Conservation (phyloP, 495 filamentous ascomycete species). For the Xylaria telfairii region DNA sequence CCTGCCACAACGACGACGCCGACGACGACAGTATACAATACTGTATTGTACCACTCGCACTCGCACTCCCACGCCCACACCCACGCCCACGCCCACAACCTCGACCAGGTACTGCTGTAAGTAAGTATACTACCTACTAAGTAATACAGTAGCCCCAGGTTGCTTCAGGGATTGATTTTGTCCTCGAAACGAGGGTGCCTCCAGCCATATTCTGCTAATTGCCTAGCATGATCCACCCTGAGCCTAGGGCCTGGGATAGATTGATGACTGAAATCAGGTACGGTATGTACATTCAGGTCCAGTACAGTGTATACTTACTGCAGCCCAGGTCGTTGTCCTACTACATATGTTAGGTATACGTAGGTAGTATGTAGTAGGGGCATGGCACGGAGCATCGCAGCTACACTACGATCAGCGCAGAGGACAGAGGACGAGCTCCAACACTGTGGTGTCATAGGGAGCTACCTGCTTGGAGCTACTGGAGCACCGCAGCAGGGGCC, state of each 20-base stretch:
- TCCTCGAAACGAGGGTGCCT: not conserved
- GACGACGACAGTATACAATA: constrained; percentile 13
- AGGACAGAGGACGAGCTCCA: constrained; percentile 4
- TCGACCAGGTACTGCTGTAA: too few species aligned
- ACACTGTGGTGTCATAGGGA: not conserved
- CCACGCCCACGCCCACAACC: too few species aligned
- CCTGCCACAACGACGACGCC: not conserved
- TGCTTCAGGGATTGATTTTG: constrained; percentile 3
- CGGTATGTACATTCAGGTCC: not conserved
- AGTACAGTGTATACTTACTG: constrained; percentile 5
- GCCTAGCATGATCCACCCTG: constrained; percentile 18
- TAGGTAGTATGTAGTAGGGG: not conserved
- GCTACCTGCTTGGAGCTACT: constrained; percentile 13
- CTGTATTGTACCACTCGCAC: too few species aligned
- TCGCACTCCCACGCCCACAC: too few species aligned
- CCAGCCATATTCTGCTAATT: constrained; percentile 1
- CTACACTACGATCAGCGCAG: not conserved
- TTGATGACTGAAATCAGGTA: constrained; percentile 12
- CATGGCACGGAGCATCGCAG: constrained; percentile 11
- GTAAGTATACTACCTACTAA: too few species aligned
- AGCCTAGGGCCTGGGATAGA: constrained; percentile 24
- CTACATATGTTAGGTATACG: not conserved
- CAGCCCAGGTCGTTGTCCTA: not conserved
- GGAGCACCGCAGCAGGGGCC: not conserved
- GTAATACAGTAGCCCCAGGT: too few species aligned